Evolutionary conservation across 495 filamentous ascomycete species (phyloP).

Genomic region (Neurospora hispaniola): DNA sequence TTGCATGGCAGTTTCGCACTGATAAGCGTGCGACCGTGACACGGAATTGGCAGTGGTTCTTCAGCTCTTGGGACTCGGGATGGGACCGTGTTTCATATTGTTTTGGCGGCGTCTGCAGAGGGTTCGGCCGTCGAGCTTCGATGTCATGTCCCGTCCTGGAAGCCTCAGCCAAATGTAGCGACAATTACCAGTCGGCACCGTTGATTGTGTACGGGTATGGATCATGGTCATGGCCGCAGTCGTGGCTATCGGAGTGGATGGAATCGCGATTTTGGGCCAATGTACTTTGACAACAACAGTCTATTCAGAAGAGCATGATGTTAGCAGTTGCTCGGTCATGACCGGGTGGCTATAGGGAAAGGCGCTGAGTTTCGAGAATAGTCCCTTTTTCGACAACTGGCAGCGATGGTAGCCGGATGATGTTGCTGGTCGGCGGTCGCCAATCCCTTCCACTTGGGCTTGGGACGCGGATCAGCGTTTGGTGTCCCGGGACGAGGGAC

Average conservation of each 20-base stretch:
- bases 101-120: background rate
- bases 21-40: background rate
- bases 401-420: background rate
- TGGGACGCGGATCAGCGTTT: background rate
- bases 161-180: background rate
- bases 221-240: background rate
- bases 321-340: background rate
- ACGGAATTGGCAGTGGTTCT: background rate
- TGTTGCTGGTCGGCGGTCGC: background rate
- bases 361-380: background rate
- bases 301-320: background rate
- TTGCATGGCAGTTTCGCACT: background rate
- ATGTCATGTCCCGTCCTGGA: background rate
- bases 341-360: background rate
- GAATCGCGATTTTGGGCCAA: background rate
- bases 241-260: background rate
- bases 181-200: background rate
- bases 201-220: background rate
- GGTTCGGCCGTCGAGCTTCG: background rate
- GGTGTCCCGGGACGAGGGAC: background rate
- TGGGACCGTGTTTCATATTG: background rate
- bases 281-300: background rate
- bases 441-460: background rate
- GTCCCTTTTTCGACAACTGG: background rate
- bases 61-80: background rate